Evolutionary conservation across 352 stramenopile genomes (phyloP), one percentile per base, ranked within the genome.

Genomic region (Phytophthora megakarya): DNA sequence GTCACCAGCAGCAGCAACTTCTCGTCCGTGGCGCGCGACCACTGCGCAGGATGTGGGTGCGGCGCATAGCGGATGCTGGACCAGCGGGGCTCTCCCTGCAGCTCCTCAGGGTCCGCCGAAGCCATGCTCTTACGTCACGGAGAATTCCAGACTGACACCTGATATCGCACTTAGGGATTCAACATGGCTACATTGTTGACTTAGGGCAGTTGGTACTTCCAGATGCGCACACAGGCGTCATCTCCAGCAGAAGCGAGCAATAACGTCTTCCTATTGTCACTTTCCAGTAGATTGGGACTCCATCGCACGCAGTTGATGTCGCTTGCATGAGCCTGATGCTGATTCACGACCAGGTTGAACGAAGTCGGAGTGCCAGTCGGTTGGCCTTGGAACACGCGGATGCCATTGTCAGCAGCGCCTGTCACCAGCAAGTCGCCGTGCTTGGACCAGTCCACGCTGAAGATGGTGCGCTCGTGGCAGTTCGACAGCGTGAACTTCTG

Each of bases 401-500:
- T 97, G 3, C 69, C 64, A 65, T 99, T 90, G 62, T 99, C 97
- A 0, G 79, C 93, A 12, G 91, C 95, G 25, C 85, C 89, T 1
- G 93, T 98, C 26, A 86, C 92, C 13, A 98, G 75, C 13, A 90
- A 80, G 46, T 96, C 86, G 57, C 95, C 85, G 5, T 90, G 76
- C 13, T 78, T 78, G 16, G 83, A 92, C 88, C 95, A 99, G 73
- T 98, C 88, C 9, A 98, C 77, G 49, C 75, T 95, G 68, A 98
- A 98, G 21, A 99, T 88, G 2, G 92, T 92, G 40, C 82, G 81
- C 18, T 88, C 81, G 75, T 99, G 96, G 30, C 84, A 86, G 28
- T 90, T 81, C 1, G 88, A 70, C 12, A 99, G 63, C 35, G 78
- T 80, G 0, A 90, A 74, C 0, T 89, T 85, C 52, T 89, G 88